A percentile compares a stretch with the other conserved stretches of the same genome.
Evolutionary conservation across 140 eudicot genomes (phyloP).

Genomic region (Stevia rebaudiana): DNA sequence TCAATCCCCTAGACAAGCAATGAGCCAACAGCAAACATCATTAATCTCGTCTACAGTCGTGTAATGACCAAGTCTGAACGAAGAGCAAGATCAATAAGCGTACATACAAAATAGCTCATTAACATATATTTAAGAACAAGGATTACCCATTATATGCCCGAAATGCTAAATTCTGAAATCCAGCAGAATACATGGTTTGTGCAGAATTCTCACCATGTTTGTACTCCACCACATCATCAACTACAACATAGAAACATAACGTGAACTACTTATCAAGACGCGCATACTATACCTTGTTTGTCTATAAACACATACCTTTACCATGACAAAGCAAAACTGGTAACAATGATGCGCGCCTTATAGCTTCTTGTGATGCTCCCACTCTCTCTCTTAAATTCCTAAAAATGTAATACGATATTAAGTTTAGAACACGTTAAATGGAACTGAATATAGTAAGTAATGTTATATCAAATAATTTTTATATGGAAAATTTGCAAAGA

Average conservation of each 20-base stretch:
- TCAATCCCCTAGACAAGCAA: conserved; percentile 41
- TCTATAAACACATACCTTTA: conserved; percentile 35
- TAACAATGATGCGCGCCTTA: conserved; percentile 59
- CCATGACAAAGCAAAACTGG: conserved; percentile 89
- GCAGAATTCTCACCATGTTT: conserved; percentile 69
- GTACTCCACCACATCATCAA: conserved; percentile 74
- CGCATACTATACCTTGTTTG: background rate
- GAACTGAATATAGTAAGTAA: no score
- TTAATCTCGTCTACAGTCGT: conserved; percentile 57
- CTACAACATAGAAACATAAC: conserved; percentile 39
- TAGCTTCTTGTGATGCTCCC: conserved; percentile 59
- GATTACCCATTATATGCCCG: conserved; percentile 61
- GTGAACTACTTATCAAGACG: background rate
- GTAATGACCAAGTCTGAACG: conserved; percentile 69
- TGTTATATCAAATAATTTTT: no score
- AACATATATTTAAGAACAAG: background rate
- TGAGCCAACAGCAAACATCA: conserved; percentile 60
- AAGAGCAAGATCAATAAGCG: background rate
- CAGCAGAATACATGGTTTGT: conserved; percentile 47
- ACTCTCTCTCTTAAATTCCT: conserved; percentile 52
- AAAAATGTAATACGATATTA: no score
- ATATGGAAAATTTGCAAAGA: background rate
- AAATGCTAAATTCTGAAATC: conserved; percentile 65
- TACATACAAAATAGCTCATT: background rate
- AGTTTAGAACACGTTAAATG: no score